Evolutionary conservation across 2,329 filamentous ascomycete species (phyloP).

Genomic region (Hymenoscyphus salicellus): DNA sequence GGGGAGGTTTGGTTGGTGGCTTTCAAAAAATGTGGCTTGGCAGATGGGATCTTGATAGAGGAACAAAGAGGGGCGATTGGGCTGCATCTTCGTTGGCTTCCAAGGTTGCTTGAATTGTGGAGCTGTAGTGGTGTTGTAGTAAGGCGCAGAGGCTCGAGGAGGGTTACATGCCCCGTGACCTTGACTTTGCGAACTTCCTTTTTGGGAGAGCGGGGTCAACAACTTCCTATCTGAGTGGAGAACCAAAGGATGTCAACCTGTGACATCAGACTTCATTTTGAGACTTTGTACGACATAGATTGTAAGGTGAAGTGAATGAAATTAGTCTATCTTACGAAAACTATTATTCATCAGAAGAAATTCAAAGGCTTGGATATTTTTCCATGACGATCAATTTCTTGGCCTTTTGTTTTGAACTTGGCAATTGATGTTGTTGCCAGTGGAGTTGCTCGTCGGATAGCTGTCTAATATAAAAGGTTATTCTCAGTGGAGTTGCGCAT

Average conservation of each 20-base stretch:
- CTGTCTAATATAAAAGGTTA: too few relatives aligned
- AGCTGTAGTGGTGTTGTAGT: neutral
- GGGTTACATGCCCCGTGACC: neutral
- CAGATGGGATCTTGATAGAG: constrained; percentile 1
- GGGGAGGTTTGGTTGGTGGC: neutral
- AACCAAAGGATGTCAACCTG: neutral
- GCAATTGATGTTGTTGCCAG: too few relatives aligned
- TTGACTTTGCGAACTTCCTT: neutral
- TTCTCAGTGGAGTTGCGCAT: too few relatives aligned
- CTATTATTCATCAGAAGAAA: too few relatives aligned
- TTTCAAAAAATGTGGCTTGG: neutral
- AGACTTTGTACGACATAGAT: too few relatives aligned
- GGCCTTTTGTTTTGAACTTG: too few relatives aligned
- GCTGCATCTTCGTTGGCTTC: neutral
- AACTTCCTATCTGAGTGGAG: constrained; percentile 43
- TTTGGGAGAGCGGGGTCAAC: constrained; percentile 36
- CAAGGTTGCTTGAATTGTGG: neutral
- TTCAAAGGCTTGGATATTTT: too few relatives aligned
- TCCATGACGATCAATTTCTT: too few relatives aligned
- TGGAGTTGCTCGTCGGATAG: too few relatives aligned
- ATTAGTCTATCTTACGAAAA: too few relatives aligned
- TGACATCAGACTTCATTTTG: constrained; percentile 1
- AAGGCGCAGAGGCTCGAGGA: neutral
- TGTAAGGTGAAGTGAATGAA: too few relatives aligned
- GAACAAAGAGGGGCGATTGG: neutral